Percentiles rank a stretch among this genome's conserved stretches.
These are phyloP conservation scores for Daedalea quercina DNA, from an alignment of 768 basidiomycete species.

Conservation along the genomic window DNA sequence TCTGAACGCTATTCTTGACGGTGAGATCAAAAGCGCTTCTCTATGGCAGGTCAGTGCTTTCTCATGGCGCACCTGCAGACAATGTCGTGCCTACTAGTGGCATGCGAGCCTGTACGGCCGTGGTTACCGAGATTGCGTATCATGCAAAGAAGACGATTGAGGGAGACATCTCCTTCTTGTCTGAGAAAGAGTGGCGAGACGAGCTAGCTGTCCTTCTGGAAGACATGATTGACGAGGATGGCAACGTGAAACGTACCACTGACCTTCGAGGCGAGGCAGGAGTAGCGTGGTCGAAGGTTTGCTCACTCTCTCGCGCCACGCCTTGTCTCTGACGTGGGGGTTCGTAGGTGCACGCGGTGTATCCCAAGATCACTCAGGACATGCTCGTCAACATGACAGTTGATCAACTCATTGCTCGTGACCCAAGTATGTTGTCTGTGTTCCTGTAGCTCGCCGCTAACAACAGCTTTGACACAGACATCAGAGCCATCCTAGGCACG, in stretches of 20 bases:
- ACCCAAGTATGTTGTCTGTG: conserved; percentile 39
- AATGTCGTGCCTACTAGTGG: conserved; percentile 62
- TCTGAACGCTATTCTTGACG: conserved; percentile 55
- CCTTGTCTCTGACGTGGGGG: background rate
- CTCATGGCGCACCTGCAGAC: conserved; percentile 25
- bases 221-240: conserved; percentile 56
- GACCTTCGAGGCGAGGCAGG: conserved; percentile 56
- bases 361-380: conserved; percentile 45
- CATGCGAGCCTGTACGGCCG: conserved; percentile 63
- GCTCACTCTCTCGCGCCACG: background rate
- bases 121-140: conserved; percentile 55
- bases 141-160: conserved; percentile 50
- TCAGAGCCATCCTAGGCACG: conserved; percentile 41
- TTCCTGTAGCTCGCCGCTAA: too few relatives aligned
- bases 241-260: conserved; percentile 42
- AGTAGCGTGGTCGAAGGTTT: conserved; percentile 55
- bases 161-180: conserved; percentile 53
- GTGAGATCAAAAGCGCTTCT: conserved; percentile 21
- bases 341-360: conserved; percentile 51
- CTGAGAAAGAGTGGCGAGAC: conserved; percentile 47
- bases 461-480: too few relatives aligned
- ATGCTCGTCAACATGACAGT: conserved; percentile 40
- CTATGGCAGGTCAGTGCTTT: background rate
- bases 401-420: conserved; percentile 43
- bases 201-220: conserved; percentile 48